phyloP scores from a whole-genome alignment of 495 filamentous ascomycete species.

The Hapsidospora chrysogenum region DNA sequence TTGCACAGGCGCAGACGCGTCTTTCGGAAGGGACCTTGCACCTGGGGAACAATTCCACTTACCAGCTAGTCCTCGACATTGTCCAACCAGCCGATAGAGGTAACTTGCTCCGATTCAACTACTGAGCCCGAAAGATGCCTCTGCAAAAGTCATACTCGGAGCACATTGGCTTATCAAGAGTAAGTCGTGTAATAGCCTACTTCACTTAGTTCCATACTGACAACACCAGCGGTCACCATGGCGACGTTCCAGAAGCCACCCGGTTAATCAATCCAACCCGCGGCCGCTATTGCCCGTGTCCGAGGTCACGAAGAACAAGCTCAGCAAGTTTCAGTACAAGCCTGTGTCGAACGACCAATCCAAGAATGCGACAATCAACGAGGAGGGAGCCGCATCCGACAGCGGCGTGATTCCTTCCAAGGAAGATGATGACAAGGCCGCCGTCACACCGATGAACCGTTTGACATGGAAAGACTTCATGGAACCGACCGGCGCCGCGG shows the following conservation, averaged over 20 bases:
- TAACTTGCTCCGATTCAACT: too few species aligned
- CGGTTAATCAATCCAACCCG: constrained; percentile 10
- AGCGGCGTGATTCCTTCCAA: constrained; percentile 4
- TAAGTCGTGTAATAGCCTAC: too few species aligned
- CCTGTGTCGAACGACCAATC: constrained; percentile 6
- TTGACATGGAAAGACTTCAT: constrained; percentile 70
- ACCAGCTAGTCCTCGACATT: too few species aligned
- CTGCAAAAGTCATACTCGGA: constrained; percentile 5
- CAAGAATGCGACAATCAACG: constrained; percentile 7
- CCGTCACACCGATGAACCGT: constrained; percentile 58
- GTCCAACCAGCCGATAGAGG: too few species aligned
- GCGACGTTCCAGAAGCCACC: constrained; percentile 30
- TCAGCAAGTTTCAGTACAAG: constrained; percentile 29
- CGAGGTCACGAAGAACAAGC: constrained; percentile 30
- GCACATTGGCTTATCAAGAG: constrained; percentile 9
- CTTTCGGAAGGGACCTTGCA: too few species aligned
- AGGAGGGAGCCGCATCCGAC: constrained; percentile 5
- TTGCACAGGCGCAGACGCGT: too few species aligned
- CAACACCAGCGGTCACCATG: constrained; percentile 24
- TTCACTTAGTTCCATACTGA: constrained; percentile 2
- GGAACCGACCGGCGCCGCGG: constrained; percentile 40
- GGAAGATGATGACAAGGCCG: constrained; percentile 23
- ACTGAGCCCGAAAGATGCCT: constrained; percentile 2
- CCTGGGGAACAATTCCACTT: too few species aligned
- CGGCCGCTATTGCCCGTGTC: constrained; percentile 25